Evolutionary conservation across 768 basidiomycete genomes (phyloP), one percentile per base, ranked within the genome.

Genomic region (Leccinum variicolor): DNA sequence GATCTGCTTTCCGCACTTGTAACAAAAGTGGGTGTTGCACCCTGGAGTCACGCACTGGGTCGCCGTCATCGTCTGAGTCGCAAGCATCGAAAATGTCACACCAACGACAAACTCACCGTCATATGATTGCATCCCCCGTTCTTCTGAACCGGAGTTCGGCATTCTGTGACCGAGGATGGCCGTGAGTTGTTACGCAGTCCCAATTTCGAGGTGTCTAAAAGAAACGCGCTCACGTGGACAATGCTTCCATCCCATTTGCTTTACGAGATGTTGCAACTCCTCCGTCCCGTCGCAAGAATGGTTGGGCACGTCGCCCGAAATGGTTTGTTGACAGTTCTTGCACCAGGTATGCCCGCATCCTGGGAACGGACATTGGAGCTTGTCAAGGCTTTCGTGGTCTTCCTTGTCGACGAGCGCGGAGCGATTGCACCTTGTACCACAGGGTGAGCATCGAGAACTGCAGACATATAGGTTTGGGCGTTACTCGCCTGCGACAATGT

Each of bases 1-100:
- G 53, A 84, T 84, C 28, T 73, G 65, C n/a, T 69, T 68, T 15
- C 81, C 82, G 56, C 82, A 84, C 15, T 60, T 54, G 56, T 84
- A 84, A 57, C 82, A 84, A 53, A 83, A 84, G 58, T 84, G 82
- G 59, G 78, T 77, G 63, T 80, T 82, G 62, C 84, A 85, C 14
- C 77, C 81, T 5, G 82, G 82, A 0, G 78, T 69, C 28, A 69
- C 75, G 57, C 81, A 84, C 83, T 84, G 51, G 21, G 31, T 13
- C 14, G 15, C 34, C 34, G 7, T 36, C 15, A 15, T 36, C 34
- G 34, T 36, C 34, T 7, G 15, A 36, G 14, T 34, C n/a, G 39
- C 23, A 23, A 17, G 19, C 23, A 28, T 19, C 2, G 36, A 19
- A 4, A 29, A 49, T 23, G 23, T 45, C 25, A 39, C 56, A 29